Conservation (phyloP, 2,329 filamentous ascomycete species). For the Simplicillium aogashimaense region DNA sequence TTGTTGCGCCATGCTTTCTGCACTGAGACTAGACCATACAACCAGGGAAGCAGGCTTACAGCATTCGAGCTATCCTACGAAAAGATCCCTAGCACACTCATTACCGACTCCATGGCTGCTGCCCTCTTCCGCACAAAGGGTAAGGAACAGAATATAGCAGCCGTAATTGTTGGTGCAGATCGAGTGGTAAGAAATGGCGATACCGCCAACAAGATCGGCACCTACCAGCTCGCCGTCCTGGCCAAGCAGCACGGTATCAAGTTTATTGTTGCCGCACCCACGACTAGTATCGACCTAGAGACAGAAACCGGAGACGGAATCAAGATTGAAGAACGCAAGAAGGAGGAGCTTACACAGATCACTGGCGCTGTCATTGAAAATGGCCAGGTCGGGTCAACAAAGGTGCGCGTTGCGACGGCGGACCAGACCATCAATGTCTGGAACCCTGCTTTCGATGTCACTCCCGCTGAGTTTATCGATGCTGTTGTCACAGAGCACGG, state of each 20-base stretch:
- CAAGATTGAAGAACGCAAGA: constrained; percentile 78
- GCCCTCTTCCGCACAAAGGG: constrained; percentile 63
- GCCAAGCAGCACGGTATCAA: constrained; percentile 82
- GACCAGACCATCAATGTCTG: constrained; percentile 73
- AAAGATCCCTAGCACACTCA: constrained; percentile 77
- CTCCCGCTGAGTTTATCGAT: constrained; percentile 79
- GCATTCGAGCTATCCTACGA: constrained; percentile 97
- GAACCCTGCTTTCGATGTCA: constrained; percentile 97
- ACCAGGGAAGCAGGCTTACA: constrained; percentile 90
- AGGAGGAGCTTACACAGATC: constrained; percentile 74
- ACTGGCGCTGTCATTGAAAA: constrained; percentile 62
- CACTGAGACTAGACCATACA: constrained; percentile 94
- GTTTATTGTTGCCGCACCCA: constrained; percentile 89
- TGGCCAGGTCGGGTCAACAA: constrained; percentile 47
- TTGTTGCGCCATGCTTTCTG: constrained; percentile 80
- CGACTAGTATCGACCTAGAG: constrained; percentile 82
- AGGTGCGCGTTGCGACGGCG: constrained; percentile 71
- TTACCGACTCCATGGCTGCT: constrained; percentile 95
- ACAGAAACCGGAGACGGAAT: constrained; percentile 73
- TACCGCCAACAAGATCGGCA: constrained; percentile 97
- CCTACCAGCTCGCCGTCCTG: constrained; percentile 84
- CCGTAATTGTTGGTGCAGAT: constrained; percentile 90
- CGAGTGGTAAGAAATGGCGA: constrained; percentile 93
- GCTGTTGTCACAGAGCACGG: constrained; percentile 90
- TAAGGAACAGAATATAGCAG: constrained; percentile 58